Base-by-base conservation (phyloP, 257 asterid genomes). In the Prunella vulgaris region DNA sequence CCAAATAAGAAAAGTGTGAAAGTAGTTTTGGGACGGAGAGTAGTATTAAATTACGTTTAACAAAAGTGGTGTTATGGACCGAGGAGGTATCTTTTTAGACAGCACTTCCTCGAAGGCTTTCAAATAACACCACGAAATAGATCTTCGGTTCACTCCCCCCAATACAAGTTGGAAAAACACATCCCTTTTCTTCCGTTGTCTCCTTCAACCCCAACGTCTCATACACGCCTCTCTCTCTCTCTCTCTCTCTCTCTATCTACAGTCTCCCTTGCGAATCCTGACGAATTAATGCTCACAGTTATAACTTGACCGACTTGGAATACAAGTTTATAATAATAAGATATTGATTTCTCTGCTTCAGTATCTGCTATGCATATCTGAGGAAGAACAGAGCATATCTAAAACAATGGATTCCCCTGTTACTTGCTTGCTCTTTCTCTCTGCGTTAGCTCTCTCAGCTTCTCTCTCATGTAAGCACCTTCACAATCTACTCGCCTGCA, bases 381-480 rank as follows among this genome's bases (percentile, higher is more conserved):
- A 21, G 35, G 66, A 28, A 28, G 30, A 32, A 33, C 63, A 54
- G 70, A 71, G 53, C 69, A 60, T 59, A 65, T 76, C 60, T 12
- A 5, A 0, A 44, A 22, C 62, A 13, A 83, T 80, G 87, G 68
- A 17, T 70, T 70, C 42, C 64, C 10, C 61, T 35, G 1, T 35
- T 9, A 2, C 70, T 48, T 18, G 60, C 28, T 61, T 67, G 18
- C 70, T 83, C n/a, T 12, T 78, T 5, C 68, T 82, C 77, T 73
- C 46, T 2, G 14, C 77, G 38, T 69, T 81, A 27, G 60, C 68
- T 40, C 59, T 73, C 0, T 37, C 75, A 1, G 73, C 79, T 60
- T 72, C 79, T 33, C 46, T 66, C 64, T 80, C 83, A 2, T 17
- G 87, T 83, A 75, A 80, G 78, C 33, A 4, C 0, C 13, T 20